Conservation (phyloP, 768 basidiomycete species). For the Boletus sensibilis region DNA sequence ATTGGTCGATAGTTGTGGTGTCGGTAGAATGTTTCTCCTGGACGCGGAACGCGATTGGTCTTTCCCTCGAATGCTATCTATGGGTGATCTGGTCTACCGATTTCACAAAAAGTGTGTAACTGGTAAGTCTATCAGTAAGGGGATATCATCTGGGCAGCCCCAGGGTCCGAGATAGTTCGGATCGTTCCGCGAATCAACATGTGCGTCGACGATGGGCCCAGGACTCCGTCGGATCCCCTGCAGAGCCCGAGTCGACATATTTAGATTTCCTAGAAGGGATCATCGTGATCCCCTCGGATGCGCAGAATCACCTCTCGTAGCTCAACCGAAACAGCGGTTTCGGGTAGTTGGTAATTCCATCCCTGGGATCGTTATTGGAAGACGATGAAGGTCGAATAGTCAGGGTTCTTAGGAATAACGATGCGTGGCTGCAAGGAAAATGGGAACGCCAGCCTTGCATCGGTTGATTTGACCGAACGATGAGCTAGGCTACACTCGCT, state of each 20-base stretch:
- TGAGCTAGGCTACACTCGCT: not conserved
- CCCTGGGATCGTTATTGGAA: not conserved
- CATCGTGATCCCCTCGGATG: conserved; percentile 18
- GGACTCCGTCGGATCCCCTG: conserved; percentile 14
- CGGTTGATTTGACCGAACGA: not conserved
- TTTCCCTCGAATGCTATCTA: conserved; percentile 1
- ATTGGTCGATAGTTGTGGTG: conserved; percentile 3
- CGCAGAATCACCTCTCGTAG: conserved; percentile 1
- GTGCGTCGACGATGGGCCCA: not conserved
- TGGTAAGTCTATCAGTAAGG: not conserved
- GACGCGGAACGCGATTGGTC: not conserved
- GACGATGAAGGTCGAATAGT: not conserved
- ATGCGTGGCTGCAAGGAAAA: not conserved
- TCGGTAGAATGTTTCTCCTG: conserved; percentile 4
- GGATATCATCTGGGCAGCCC: not conserved
- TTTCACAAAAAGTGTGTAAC: conserved; percentile 5
- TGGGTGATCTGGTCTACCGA: conserved; percentile 5
- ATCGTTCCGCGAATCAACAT: conserved; percentile 16
- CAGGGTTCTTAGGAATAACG: not conserved
- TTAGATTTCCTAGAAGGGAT: not conserved
- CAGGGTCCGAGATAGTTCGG: not conserved
- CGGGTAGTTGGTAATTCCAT: not conserved
- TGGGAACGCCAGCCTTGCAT: not conserved
- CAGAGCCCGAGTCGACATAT: conserved; percentile 6
- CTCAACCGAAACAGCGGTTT: not conserved